phyloP scores from a whole-genome alignment of 805 yeast species.

The Pichia manshurica region DNA sequence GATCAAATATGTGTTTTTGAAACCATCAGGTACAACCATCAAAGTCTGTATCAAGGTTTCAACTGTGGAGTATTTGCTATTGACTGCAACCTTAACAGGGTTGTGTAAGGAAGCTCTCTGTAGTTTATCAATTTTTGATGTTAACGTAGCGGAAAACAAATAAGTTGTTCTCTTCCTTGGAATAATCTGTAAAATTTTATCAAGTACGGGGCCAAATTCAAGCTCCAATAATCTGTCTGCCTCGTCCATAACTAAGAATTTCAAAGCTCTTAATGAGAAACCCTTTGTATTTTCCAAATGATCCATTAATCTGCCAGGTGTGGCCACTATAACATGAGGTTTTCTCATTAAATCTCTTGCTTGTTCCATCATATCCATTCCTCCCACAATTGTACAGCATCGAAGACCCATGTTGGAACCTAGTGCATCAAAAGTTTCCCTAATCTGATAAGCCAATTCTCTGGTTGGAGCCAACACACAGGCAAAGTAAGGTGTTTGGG shows the following conservation, averaged over 20 bases:
- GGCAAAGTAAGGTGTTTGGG: constrained; percentile 82
- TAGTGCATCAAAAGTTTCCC: constrained; percentile 90
- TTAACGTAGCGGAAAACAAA: constrained; percentile 94
- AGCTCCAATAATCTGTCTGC: constrained; percentile 93
- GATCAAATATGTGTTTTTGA: constrained; percentile 81
- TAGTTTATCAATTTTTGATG: constrained; percentile 87
- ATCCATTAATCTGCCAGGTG: constrained; percentile 86
- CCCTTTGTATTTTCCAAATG: constrained; percentile 92
- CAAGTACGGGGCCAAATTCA: constrained; percentile 95
- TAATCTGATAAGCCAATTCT: constrained; percentile 81
- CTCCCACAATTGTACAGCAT: constrained; percentile 87
- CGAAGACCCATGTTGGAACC: constrained; percentile 92
- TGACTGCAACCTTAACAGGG: constrained; percentile 89
- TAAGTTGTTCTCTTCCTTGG: constrained; percentile 83
- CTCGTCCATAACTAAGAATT: constrained; percentile 90
- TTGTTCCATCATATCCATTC: constrained; percentile 98
- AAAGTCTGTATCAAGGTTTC: constrained; percentile 86
- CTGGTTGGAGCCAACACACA: constrained; percentile 84
- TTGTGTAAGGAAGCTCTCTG: constrained; percentile 86
- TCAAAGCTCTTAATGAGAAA: constrained; percentile 69
- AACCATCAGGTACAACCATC: constrained; percentile 88
- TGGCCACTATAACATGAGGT: constrained; percentile 92
- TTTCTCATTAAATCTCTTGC: constrained; percentile 89
- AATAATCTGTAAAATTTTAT: constrained; percentile 73
- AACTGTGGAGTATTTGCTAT: constrained; percentile 85